Base-by-base conservation (phyloP, 2,329 filamentous ascomycete species). In the Neonectria neomacrospora region DNA sequence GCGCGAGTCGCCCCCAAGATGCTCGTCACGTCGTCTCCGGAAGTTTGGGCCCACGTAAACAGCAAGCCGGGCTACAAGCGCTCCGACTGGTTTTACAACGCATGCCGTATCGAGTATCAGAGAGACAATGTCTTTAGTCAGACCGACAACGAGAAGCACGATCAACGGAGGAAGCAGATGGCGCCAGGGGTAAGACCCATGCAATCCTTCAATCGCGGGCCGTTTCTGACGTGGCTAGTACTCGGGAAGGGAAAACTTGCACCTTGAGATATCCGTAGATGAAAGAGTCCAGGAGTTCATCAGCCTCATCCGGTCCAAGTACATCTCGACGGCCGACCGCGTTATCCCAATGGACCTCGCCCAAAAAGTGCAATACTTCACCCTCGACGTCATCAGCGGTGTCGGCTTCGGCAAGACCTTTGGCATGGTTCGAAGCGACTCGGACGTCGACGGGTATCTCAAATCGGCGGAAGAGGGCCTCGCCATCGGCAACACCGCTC, bases 121-220 rank as follows among this genome's bases (percentile, higher is more conserved):
- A 76, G 78, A 5, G 83, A 88, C 68, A 86, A 84, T 58, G 77
- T 88, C 34, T 86, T 88, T 62, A 83, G 79, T 2, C 79, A 84
- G 66, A 80, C 80, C 5, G 78, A 87, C 61, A 83, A 81, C 44
- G 78, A 77, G 5, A 79, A 79, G 44, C 86, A 88, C 65, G 74
- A 79, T 2, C 65, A 67, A 18, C 70, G 82, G 37, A 77, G 82
- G 20, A 82, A 81, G 67, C 83, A 85, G 64, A 82, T 88, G 78
- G 79, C 81, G 3, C 77, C 82, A 2, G 86, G 83, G 1, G 85
- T 84, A 76, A 62, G 78, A n/a, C 23, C 3, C 5, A 9, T 23
- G n/a, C 11, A 11, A 20, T 23, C 5, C 32, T 12, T 8, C 3
- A 14, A 4, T 11, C 16, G 0, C 45, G 2, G 2, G 11, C 16